Conservation (phyloP, 1,284 basidiomycete species). For the Austroboletus rostrupii region DNA sequence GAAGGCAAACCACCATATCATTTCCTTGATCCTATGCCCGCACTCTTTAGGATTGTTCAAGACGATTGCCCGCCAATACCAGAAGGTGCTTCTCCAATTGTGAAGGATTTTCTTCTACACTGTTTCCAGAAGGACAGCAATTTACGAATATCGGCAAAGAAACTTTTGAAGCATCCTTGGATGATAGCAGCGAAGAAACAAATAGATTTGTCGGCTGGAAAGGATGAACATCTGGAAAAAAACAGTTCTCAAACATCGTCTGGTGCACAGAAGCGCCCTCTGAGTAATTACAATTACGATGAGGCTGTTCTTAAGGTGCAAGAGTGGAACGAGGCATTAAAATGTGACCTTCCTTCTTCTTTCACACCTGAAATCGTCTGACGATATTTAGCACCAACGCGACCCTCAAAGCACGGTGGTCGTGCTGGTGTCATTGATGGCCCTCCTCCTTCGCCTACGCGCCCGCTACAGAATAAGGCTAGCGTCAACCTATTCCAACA, state of each 20-base stretch:
- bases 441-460: slow-evolving; percentile 41
- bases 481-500: slow-evolving; percentile 28
- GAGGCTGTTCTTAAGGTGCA: slow-evolving; percentile 93
- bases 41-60: slow-evolving; percentile 95
- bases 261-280: slow-evolving; percentile 47
- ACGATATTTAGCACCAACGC: slow-evolving; percentile 46
- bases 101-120: slow-evolving; percentile 94
- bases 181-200: slow-evolving; percentile 85
- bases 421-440: slow-evolving; percentile 34
- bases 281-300: slow-evolving; percentile 83
- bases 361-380: slow-evolving; percentile 21
- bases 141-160: slow-evolving; percentile 89
- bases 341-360: slow-evolving; percentile 48
- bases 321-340: slow-evolving; percentile 97
- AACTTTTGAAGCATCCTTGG: slow-evolving; percentile 92
- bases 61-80: slow-evolving; percentile 96
- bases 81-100: slow-evolving; percentile 89
- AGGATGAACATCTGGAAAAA: slow-evolving; percentile 33
- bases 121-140: slow-evolving; percentile 99
- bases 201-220: slow-evolving; percentile 46
- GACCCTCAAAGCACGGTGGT: slow-evolving; percentile 59
- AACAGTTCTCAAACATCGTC: slow-evolving; percentile 22
- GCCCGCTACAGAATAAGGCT: slow-evolving; percentile 29
- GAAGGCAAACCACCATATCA: slow-evolving; percentile 97
- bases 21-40: slow-evolving; percentile 95